Conservation (phyloP, 2,329 filamentous ascomycete genomes). For the Didymellaceae sp. region DNA sequence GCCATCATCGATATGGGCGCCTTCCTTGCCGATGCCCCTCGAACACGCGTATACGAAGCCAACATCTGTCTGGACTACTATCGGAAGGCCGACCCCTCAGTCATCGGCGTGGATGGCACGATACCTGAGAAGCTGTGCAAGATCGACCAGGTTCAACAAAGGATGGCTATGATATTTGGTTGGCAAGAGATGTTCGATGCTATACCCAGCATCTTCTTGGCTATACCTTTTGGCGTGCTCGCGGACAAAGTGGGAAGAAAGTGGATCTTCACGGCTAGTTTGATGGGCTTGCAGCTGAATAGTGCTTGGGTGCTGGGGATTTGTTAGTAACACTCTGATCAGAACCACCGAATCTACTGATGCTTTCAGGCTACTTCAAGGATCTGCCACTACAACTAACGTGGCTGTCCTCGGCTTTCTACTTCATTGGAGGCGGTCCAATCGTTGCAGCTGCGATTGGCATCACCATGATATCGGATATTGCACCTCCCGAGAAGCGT, state of each 20-base stretch:
- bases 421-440: constrained; percentile 56
- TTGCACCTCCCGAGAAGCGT: constrained; percentile 55
- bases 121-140: constrained; percentile 59
- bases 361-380: constrained; percentile 37
- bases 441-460: constrained; percentile 56
- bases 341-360: neutral
- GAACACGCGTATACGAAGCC: constrained; percentile 57
- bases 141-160: constrained; percentile 55
- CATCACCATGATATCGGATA: constrained; percentile 60
- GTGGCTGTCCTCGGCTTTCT: constrained; percentile 57
- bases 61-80: constrained; percentile 58
- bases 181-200: constrained; percentile 58
- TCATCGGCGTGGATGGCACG: constrained; percentile 51
- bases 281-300: constrained; percentile 51
- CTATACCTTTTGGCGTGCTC: constrained; percentile 58
- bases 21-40: constrained; percentile 53
- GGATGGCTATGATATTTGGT: constrained; percentile 58
- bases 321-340: constrained; percentile 26
- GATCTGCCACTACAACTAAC: constrained; percentile 54
- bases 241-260: constrained; percentile 58
- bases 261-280: constrained; percentile 51
- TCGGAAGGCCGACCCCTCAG: constrained; percentile 49
- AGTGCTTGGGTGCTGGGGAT: constrained; percentile 43
- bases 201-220: constrained; percentile 52
- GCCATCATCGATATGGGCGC: constrained; percentile 55